Base-by-base conservation (phyloP, 768 basidiomycete species). In the Termitomyces titanicus region DNA sequence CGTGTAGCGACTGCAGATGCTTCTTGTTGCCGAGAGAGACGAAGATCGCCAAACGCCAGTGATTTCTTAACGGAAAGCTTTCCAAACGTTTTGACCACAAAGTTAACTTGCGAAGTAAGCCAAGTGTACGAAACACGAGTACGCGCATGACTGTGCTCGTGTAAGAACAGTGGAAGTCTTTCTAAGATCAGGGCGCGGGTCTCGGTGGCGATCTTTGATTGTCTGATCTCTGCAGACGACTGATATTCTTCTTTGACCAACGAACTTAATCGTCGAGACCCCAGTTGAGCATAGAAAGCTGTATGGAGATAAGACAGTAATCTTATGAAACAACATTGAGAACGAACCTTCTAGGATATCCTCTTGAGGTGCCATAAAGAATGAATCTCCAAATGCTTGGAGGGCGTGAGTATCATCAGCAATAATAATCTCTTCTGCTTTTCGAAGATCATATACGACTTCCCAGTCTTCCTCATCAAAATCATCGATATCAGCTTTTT, bases 321-420 rank as follows among this genome's bases (percentile, higher is more conserved):
- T 3, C 13, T 40, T 25, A 29, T 25, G 5, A 12, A 8, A 13
- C 6, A 15, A 24, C 8, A 18, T 2, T 1, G 29, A 2, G 8
- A 15, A 22, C 59, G 13, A 59, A 91, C 86, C 80, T 83, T 98
- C 96, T 11, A 98, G 76, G 8, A 92, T 76, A 61, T 96, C 93
- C 67, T 98, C 95, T 69, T 96, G 91, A 0, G 92, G 89, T 9
- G 89, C 91, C 2, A 80, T 81, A 64, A 86, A 91, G 15, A 96
- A 73, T 2, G 79, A 78, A 43, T 86, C 84, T 5, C 86, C 85
- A 65, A 97, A 97, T 12, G 87, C 75, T 58, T 91, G 87, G 62
- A 87, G 83, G 5, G 86, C 75, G 47, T 90, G 88, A 10, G 85
- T 86, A 65, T 97, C 93, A 66, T 99, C 95, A 3, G 90, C 89